Conservation (phyloP, 306 rosid species). For the Medicago ruthenica region DNA sequence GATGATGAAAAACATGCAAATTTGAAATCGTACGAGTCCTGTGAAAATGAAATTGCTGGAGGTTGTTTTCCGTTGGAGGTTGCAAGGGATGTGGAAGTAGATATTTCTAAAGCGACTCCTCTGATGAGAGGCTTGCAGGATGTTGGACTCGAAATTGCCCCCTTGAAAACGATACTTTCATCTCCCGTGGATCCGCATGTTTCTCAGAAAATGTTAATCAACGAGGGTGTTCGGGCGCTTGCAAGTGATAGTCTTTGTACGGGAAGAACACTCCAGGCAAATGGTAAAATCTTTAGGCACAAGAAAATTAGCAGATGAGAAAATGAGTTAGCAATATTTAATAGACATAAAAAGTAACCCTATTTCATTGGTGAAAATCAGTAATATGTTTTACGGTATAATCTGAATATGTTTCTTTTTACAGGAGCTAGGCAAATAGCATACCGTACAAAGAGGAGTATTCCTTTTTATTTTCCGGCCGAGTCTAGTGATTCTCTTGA, state of each 20-base stretch:
- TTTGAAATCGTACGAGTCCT: constrained; percentile 38
- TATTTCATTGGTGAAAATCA: constrained; percentile 45
- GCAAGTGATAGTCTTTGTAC: constrained; percentile 43
- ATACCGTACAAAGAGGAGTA: constrained; percentile 70
- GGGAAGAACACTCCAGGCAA: constrained; percentile 48
- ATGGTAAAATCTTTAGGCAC: constrained; percentile 54
- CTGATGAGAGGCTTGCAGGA: constrained; percentile 81
- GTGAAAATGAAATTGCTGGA: constrained; percentile 37
- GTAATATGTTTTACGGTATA: constrained; percentile 40
- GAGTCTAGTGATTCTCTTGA: constrained; percentile 77
- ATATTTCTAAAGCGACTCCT: constrained; percentile 55
- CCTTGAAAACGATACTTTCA: constrained; percentile 53
- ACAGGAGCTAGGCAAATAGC: constrained; percentile 64
- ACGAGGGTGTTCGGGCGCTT: constrained; percentile 50
- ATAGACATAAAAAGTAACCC: constrained; percentile 37
- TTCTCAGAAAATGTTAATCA: constrained; percentile 51
- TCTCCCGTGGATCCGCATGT: constrained; percentile 55
- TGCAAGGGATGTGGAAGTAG: constrained; percentile 58
- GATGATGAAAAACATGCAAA: constrained; percentile 45
- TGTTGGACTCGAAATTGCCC: constrained; percentile 59
- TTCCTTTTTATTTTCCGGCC: constrained; percentile 56
- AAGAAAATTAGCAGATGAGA: constrained; percentile 53
- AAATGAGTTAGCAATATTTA: constrained; percentile 47
- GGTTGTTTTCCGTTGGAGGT: constrained; percentile 46
- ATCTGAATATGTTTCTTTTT: constrained; percentile 57